These are phyloP conservation scores for Microbotryum violaceum DNA, from an alignment of 1,284 basidiomycete genomes.

Conservation along the genomic window DNA sequence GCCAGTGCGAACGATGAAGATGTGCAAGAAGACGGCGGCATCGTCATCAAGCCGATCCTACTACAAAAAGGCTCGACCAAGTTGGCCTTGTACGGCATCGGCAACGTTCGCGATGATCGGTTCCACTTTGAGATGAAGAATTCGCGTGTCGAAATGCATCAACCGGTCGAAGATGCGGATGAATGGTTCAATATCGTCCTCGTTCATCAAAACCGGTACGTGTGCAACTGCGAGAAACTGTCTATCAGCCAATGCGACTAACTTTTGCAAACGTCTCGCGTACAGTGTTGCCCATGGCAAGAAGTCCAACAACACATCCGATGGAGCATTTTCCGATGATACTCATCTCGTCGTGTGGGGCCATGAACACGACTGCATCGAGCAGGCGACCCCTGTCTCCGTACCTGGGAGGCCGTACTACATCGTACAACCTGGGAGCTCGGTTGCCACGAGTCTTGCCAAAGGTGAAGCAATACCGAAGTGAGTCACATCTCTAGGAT, in stretches of 20 bases:
- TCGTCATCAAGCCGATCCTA: slow-evolving; percentile 81
- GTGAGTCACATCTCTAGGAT: slow-evolving; percentile 45
- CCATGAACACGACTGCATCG: slow-evolving; percentile 87
- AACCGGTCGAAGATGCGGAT: slow-evolving; percentile 59
- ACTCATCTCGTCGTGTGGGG: slow-evolving; percentile 94
- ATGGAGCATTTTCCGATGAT: slow-evolving; percentile 94
- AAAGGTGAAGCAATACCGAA: slow-evolving; percentile 85
- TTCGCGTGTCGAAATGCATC: slow-evolving; percentile 90
- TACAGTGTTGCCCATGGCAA: slow-evolving; percentile 82
- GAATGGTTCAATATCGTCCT: slow-evolving; percentile 91
- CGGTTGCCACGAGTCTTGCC: slow-evolving; percentile 84
- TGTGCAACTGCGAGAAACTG: slow-evolving; percentile 3
- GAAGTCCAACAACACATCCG: slow-evolving; percentile 76
- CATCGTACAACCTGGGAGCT: slow-evolving; percentile 91
- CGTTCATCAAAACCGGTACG: slow-evolving; percentile 90
- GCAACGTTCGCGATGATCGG: slow-evolving; percentile 91
- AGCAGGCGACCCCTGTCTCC: slow-evolving; percentile 74
- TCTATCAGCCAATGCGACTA: background rate
- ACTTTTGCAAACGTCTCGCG: background rate
- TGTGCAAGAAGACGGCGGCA: slow-evolving; percentile 51
- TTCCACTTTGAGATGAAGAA: slow-evolving; percentile 93
- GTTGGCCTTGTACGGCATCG: slow-evolving; percentile 87
- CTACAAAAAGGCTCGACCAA: slow-evolving; percentile 79
- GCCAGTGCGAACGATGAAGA: slow-evolving; percentile 52
- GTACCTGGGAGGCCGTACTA: slow-evolving; percentile 86